A percentile compares a stretch with the other conserved stretches of the same genome.
Conservation (phyloP, 768 basidiomycete genomes). For the Gelatoporia subvermispora region DNA sequence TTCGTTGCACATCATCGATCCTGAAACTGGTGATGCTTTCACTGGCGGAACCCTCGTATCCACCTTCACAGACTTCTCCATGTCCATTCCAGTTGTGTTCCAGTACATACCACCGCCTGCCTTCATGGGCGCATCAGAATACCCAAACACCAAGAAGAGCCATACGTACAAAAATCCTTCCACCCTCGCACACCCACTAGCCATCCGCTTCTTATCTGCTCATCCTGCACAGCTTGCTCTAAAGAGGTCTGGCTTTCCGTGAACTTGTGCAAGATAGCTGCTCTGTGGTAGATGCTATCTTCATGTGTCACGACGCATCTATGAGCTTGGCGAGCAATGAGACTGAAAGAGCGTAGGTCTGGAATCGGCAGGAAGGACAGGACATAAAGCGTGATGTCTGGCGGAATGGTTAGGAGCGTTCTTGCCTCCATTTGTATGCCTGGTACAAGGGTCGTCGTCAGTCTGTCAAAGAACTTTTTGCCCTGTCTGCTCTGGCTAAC, state of each 20-base stretch:
- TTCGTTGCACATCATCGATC: constrained; percentile 16
- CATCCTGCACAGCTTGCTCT: constrained; percentile 5
- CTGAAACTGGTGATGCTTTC: constrained; percentile 8
- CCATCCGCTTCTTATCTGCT: constrained; percentile 1
- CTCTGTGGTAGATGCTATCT: constrained; percentile 17
- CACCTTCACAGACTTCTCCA: constrained; percentile 16
- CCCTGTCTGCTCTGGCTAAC: too few relatives aligned
- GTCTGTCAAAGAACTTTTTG: too few relatives aligned
- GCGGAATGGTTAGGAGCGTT: constrained; percentile 14
- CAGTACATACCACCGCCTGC: constrained; percentile 7
- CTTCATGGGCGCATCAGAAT: not conserved
- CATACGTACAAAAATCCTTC: constrained; percentile 18
- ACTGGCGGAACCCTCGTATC: constrained; percentile 6
- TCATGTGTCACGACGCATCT: constrained; percentile 14
- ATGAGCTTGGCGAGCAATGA: constrained; percentile 7
- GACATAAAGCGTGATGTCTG: constrained; percentile 16
- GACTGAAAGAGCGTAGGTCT: constrained; percentile 13
- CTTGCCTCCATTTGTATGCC: too few relatives aligned
- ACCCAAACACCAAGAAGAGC: not conserved
- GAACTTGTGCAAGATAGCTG: constrained; percentile 17
- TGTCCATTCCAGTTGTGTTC: constrained; percentile 19
- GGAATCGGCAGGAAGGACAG: constrained; percentile 15
- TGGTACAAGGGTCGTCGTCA: too few relatives aligned
- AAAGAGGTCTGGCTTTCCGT: constrained; percentile 11
- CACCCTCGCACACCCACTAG: constrained; percentile 11